Evolutionary conservation across 192 early-diverging fungal species (phyloP).

Genomic region (Podila epigama): DNA sequence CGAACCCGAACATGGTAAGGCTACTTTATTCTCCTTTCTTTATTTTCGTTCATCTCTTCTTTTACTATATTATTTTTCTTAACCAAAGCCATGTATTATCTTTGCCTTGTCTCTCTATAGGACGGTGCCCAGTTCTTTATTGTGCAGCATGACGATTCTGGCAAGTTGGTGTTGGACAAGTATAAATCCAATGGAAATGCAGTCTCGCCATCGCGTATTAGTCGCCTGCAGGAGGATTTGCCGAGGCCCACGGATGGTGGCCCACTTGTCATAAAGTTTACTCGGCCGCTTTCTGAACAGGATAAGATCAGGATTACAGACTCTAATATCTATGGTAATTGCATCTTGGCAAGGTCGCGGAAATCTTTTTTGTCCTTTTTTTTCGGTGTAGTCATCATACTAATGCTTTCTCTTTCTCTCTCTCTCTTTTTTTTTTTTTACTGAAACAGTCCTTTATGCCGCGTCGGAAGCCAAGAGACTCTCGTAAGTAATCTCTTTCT

Average conservation of each 20-base stretch:
- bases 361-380: too few species aligned
- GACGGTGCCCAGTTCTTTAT: background rate
- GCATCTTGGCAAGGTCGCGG: too few species aligned
- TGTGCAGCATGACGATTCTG: background rate
- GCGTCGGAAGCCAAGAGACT: too few species aligned
- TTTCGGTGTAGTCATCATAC: too few species aligned
- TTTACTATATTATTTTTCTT: background rate
- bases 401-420: too few species aligned
- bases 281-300: background rate
- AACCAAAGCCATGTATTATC: background rate
- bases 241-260: background rate
- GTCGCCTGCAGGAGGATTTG: background rate
- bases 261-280: background rate
- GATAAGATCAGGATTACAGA: background rate
- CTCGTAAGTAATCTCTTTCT: too few species aligned
- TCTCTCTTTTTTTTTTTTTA: too few species aligned
- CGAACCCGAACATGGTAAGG: constrained; percentile 1
- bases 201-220: background rate
- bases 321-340: background rate
- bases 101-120: background rate
- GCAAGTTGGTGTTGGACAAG: background rate
- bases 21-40: too few species aligned
- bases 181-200: background rate
- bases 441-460: too few species aligned
- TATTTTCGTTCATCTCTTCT: too few species aligned